These are phyloP conservation scores for Azolla pinnata DNA, from an alignment of 75 land plant species.

Conservation along the genomic window DNA sequence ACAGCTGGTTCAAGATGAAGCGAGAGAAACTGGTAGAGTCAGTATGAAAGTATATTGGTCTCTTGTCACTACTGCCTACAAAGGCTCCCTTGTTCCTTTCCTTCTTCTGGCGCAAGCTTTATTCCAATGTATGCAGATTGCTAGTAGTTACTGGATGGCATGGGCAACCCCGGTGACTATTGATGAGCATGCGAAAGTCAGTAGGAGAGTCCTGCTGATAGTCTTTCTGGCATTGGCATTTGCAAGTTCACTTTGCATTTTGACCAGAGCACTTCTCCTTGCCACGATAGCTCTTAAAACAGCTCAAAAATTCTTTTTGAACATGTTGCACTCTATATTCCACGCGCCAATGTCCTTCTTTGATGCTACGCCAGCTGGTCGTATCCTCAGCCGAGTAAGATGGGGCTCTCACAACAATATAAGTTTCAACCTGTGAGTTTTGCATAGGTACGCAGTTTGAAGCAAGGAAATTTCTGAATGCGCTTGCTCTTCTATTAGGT, in stretches of 20 bases:
- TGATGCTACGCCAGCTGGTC: constrained; percentile 70
- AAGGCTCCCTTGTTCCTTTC: constrained; percentile 68
- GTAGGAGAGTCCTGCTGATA: constrained; percentile 28
- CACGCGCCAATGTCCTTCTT: constrained; percentile 80
- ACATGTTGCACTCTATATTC: constrained; percentile 51
- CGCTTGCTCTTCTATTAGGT: constrained; percentile 34
- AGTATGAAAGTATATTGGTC: constrained; percentile 45
- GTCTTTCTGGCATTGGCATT: constrained; percentile 40
- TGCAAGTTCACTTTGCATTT: constrained; percentile 45
- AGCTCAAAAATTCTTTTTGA: constrained; percentile 40
- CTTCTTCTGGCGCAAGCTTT: constrained; percentile 51
- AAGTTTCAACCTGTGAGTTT: not conserved
- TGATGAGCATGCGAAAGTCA: constrained; percentile 16
- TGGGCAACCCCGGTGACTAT: constrained; percentile 44
- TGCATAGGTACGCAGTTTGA: too few species aligned
- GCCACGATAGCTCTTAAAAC: constrained; percentile 46
- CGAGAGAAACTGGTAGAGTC: constrained; percentile 57
- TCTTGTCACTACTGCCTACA: constrained; percentile 50
- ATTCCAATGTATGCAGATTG: constrained; percentile 61
- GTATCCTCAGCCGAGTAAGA: constrained; percentile 62
- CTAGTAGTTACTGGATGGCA: constrained; percentile 81
- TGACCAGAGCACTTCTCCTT: constrained; percentile 45
- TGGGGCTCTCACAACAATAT: not conserved
- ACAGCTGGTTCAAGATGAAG: constrained; percentile 42
- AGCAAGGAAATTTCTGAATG: too few species aligned